A percentile compares a stretch with the other conserved stretches of the same genome.
These are phyloP conservation scores for Trametes cinnabarina DNA, from an alignment of 768 basidiomycete species.

Conservation along the genomic window DNA sequence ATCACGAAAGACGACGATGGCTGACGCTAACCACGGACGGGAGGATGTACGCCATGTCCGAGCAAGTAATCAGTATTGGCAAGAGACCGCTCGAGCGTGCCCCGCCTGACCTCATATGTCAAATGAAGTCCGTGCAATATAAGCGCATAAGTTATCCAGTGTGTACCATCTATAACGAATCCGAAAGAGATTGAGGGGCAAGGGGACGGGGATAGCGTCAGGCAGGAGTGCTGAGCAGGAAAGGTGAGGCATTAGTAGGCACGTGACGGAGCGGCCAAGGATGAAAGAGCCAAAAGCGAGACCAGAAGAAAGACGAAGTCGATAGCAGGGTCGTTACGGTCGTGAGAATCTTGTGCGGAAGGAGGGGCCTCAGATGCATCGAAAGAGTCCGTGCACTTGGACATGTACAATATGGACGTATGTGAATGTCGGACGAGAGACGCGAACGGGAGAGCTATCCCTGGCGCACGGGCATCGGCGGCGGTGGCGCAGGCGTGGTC, in stretches of 20 bases:
- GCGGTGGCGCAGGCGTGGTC: conserved; percentile 12
- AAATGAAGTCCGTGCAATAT: neutral
- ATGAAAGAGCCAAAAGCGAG: neutral
- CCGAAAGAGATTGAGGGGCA: neutral
- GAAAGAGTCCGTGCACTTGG: neutral
- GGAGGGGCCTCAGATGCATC: neutral
- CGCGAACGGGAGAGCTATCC: neutral
- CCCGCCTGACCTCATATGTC: too few relatives aligned
- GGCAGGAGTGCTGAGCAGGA: neutral
- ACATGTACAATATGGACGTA: neutral
- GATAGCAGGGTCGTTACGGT: conserved; percentile 5
- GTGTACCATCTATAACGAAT: neutral
- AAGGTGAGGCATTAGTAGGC: neutral
- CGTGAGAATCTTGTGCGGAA: neutral
- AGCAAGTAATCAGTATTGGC: too few relatives aligned
- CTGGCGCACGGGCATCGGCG: conserved; percentile 8
- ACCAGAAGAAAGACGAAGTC: neutral
- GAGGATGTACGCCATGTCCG: too few relatives aligned
- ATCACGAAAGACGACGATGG: too few relatives aligned
- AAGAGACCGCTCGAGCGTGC: too few relatives aligned
- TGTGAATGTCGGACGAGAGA: neutral
- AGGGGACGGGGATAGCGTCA: neutral
- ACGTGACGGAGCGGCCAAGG: neutral
- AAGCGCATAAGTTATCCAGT: conserved; percentile 16
- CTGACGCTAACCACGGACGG: too few relatives aligned